A percentile compares a stretch with the other conserved stretches of the same genome.
Evolutionary conservation across 805 yeast genomes (phyloP).

Genomic region (Starmerella riodocensis): DNA sequence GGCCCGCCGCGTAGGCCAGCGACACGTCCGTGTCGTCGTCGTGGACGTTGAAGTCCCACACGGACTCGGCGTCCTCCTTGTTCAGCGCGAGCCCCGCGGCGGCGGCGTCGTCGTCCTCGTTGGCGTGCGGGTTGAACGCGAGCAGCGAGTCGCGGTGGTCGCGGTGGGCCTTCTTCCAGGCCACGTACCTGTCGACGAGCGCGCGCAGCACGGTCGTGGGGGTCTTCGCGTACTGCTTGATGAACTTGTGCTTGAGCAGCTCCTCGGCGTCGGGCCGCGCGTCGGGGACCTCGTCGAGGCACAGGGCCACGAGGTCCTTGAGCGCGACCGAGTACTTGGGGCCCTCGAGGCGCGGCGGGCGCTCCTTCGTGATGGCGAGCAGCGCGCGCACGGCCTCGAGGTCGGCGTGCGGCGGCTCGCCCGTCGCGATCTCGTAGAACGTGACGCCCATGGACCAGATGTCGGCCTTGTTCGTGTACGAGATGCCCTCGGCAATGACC

Average conservation of each 20-base stretch:
- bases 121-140: slow-evolving; percentile 21
- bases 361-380: slow-evolving; percentile 81
- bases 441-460: slow-evolving; percentile 97
- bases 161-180: slow-evolving; percentile 47
- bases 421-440: slow-evolving; percentile 85
- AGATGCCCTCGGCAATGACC: slow-evolving; percentile 33
- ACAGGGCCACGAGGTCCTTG: slow-evolving; percentile 79
- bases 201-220: slow-evolving; percentile 57
- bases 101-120: slow-evolving; percentile 17
- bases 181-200: slow-evolving; percentile 40
- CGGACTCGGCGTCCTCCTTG: slow-evolving; percentile 19
- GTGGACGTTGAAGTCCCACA: slow-evolving; percentile 25
- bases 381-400: slow-evolving; percentile 90
- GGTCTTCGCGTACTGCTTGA: slow-evolving; percentile 45
- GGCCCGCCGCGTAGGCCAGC: not conserved
- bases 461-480: slow-evolving; percentile 64
- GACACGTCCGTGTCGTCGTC: not conserved
- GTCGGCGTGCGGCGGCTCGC: slow-evolving; percentile 94
- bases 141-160: slow-evolving; percentile 33
- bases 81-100: slow-evolving; percentile 24
- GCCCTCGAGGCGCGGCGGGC: slow-evolving; percentile 92
- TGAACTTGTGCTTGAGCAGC: slow-evolving; percentile 57
- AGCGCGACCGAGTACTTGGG: slow-evolving; percentile 59
- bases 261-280: slow-evolving; percentile 84
- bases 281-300: slow-evolving; percentile 85